Base-by-base conservation (phyloP, 768 basidiomycete genomes). In the Chalciporus pseudorubinellus region DNA sequence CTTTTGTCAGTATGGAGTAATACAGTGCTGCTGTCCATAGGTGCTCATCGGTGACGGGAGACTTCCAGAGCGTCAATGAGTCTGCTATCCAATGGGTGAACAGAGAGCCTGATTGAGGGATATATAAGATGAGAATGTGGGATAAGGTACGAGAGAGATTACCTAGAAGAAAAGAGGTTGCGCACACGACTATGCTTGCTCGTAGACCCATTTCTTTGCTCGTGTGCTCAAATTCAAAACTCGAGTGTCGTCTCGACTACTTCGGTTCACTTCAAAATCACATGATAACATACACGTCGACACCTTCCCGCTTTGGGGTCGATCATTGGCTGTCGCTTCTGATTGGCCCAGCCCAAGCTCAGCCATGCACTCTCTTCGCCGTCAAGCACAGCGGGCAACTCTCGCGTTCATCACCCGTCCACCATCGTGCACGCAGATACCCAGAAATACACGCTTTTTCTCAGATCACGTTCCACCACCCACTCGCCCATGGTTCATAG, bases 51-150 rank as follows among this genome's bases (percentile, higher is more conserved):
- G 87, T 92, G 59, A 85, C 78, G 39, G 91, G 89, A 12, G 87
- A 82, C 72, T 89, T 91, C 91, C 91, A 93, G 36, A 93, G 77
- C 29, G 91, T 93, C 46, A 91, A 73, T 1, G 89, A 92, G 75
- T 93, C 91, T n/a, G 91, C 91, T 55, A 90, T 92, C 91, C 91
- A 93, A 65, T 93, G 87, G 31, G 89, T 92, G 66, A 91, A 91
- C 5, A 93, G 76, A 41, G 86, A 74, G 45, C 91, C 90, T 92
- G 66, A n/a, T n/a, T n/a, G 12, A 44, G 44, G 14, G 33, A 10
- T 6, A 19, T 12, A 22, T 44, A 21, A 51, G 42, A 26, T 0
- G 11, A 21, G 18, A 12, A 44, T 28, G 29, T 10, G 3, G 8
- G n/a, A 33, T 7, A 21, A 36, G 12, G 14, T 41, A 21, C 20